Conservation (phyloP, 1,284 basidiomycete genomes). For the Leucoagaricus sp. region DNA sequence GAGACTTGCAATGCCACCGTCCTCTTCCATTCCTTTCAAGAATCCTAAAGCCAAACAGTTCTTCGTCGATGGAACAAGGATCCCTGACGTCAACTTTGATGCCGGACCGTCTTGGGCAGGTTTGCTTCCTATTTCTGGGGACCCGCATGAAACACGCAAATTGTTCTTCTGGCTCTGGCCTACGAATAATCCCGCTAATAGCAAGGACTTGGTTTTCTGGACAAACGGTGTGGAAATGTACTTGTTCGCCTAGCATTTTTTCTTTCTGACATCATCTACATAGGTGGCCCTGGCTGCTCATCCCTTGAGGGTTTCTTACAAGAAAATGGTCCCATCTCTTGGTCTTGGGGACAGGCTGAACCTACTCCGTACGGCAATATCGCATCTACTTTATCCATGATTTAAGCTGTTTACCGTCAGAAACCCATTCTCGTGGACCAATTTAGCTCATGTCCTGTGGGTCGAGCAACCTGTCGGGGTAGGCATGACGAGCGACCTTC, state of each 20-base stretch:
- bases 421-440: constrained; percentile 82
- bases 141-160: constrained; percentile 66
- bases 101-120: constrained; percentile 79
- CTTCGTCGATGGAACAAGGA: constrained; percentile 63
- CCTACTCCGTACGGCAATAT: constrained; percentile 43
- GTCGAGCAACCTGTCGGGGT: constrained; percentile 81
- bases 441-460: constrained; percentile 75
- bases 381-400: background rate
- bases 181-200: constrained; percentile 65
- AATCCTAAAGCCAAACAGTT: constrained; percentile 67
- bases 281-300: constrained; percentile 64
- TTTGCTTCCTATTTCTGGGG: constrained; percentile 65
- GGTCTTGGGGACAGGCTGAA: constrained; percentile 65
- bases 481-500: background rate
- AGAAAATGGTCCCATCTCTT: constrained; percentile 81
- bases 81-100: constrained; percentile 73
- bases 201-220: constrained; percentile 74
- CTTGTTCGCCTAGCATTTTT: constrained; percentile 31
- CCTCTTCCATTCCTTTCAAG: constrained; percentile 51
- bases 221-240: constrained; percentile 59
- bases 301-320: constrained; percentile 78
- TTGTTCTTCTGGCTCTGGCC: constrained; percentile 91
- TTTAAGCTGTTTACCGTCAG: constrained; percentile 18
- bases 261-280: constrained; percentile 26
- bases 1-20: constrained; percentile 34